Conservation (phyloP, 441 rosid genomes). For the Adansonia gregorii region DNA sequence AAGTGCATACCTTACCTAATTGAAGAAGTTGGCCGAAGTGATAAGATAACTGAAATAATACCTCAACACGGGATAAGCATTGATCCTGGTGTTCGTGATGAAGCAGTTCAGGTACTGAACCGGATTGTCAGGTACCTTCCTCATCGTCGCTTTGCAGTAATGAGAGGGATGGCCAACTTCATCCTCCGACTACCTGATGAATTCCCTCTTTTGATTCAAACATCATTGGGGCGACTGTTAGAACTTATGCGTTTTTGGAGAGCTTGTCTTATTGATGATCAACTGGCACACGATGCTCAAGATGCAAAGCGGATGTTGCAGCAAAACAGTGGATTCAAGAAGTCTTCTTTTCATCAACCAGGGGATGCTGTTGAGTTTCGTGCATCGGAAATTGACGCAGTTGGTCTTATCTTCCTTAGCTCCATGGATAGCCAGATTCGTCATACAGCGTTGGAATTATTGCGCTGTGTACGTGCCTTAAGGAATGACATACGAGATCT, state of each 20-base stretch:
- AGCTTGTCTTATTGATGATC: slow-evolving; percentile 86
- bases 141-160: slow-evolving; percentile 96
- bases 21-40: slow-evolving; percentile 99
- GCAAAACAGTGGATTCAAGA: slow-evolving; percentile 70
- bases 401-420: slow-evolving; percentile 95
- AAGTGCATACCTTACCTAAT: slow-evolving; percentile 97
- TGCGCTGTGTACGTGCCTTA: slow-evolving; percentile 96
- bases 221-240: slow-evolving; percentile 88
- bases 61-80: slow-evolving; percentile 99
- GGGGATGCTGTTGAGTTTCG: slow-evolving; percentile 82
- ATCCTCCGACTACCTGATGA: slow-evolving; percentile 94
- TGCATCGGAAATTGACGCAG: slow-evolving; percentile 96
- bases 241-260: slow-evolving; percentile 99
- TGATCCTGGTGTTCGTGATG: slow-evolving; percentile 99
- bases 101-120: slow-evolving; percentile 97
- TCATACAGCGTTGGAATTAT: slow-evolving; percentile 91
- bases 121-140: slow-evolving; percentile 91
- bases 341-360: slow-evolving; percentile 74
- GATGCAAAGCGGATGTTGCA: slow-evolving; percentile 54
- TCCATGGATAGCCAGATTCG: slow-evolving; percentile 98
- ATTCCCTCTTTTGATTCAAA: slow-evolving; percentile 97
- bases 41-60: slow-evolving; percentile 97
- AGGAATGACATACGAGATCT: slow-evolving; percentile 88
- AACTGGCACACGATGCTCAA: slow-evolving; percentile 47
- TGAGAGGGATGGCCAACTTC: slow-evolving; percentile 99